These are phyloP conservation scores for Beauveria scarabaeidicola DNA, from an alignment of 2,329 filamentous ascomycete genomes.

Conservation along the genomic window DNA sequence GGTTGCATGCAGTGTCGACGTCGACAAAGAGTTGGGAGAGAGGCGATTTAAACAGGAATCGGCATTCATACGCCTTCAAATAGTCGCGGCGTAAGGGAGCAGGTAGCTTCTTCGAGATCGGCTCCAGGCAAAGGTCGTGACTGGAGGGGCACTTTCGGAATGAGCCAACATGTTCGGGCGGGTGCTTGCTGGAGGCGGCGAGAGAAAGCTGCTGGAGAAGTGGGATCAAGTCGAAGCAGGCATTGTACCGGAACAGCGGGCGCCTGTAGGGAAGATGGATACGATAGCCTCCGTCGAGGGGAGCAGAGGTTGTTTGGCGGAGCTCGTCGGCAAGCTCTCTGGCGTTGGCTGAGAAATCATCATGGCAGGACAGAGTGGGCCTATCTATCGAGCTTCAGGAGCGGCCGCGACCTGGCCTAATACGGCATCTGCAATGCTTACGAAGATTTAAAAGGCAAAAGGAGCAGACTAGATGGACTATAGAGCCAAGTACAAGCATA, in stretches of 20 bases:
- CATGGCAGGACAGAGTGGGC: conserved; percentile 1
- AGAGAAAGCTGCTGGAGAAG: background rate
- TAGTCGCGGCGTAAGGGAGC: conserved; percentile 2
- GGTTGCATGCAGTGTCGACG: background rate
- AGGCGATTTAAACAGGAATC: background rate
- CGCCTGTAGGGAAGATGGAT: background rate
- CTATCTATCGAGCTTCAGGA: background rate
- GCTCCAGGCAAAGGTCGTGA: conserved; percentile 28
- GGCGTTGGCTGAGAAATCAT: conserved; percentile 9
- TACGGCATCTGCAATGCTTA: no score
- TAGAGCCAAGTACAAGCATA: background rate
- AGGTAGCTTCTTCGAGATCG: conserved; percentile 18
- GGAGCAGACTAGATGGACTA: no score
- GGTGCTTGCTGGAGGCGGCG: background rate
- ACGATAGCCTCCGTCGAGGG: background rate
- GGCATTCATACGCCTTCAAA: background rate
- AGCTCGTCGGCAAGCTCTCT: background rate
- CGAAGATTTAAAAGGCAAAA: no score
- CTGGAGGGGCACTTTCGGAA: conserved; percentile 26
- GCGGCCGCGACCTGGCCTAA: background rate
- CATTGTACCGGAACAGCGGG: background rate
- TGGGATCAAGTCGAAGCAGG: background rate
- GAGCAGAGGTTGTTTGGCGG: background rate
- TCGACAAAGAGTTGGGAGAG: background rate
- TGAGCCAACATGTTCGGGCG: conserved; percentile 34